phyloP scores from a whole-genome alignment of 2,329 filamentous ascomycete species.

The Rutstroemia sp. region DNA sequence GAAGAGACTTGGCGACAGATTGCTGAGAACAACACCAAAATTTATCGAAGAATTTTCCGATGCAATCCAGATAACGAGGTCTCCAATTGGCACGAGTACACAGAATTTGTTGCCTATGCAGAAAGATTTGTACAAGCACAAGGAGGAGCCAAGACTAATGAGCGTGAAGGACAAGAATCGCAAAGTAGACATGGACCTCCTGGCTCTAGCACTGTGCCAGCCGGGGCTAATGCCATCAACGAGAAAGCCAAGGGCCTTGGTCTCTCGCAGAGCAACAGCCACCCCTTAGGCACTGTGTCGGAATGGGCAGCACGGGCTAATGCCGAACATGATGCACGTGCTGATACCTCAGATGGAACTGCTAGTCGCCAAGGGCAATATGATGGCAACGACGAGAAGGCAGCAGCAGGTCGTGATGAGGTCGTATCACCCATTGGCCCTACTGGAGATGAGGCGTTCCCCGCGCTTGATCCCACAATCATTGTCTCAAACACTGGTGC shows the following conservation, averaged over 20 bases:
- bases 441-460: slow-evolving; percentile 39
- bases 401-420: slow-evolving; percentile 24
- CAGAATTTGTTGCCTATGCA: slow-evolving; percentile 51
- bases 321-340: slow-evolving; percentile 16
- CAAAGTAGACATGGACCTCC: slow-evolving; percentile 27
- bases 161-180: slow-evolving; percentile 26
- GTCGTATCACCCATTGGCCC: slow-evolving; percentile 37
- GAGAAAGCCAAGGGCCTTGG: slow-evolving; percentile 20
- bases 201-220: slow-evolving; percentile 11
- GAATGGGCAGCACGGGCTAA: slow-evolving; percentile 24
- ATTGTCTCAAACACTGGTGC: slow-evolving; percentile 13
- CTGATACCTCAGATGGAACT: slow-evolving; percentile 9
- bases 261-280: slow-evolving; percentile 10
- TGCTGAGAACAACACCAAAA: slow-evolving; percentile 89
- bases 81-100: slow-evolving; percentile 84
- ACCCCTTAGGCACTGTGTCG: slow-evolving; percentile 21
- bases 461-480: slow-evolving; percentile 34
- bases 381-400: slow-evolving; percentile 22
- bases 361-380: slow-evolving; percentile 18
- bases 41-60: slow-evolving; percentile 88
- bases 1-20: slow-evolving; percentile 81
- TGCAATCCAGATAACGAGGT: slow-evolving; percentile 97
- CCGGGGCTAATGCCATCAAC: slow-evolving; percentile 4
- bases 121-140: slow-evolving; percentile 57
- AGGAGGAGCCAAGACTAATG: slow-evolving; percentile 27